Evolutionary conservation across 1,284 basidiomycete species (phyloP).

Genomic region (Moesziomyces sp.): DNA sequence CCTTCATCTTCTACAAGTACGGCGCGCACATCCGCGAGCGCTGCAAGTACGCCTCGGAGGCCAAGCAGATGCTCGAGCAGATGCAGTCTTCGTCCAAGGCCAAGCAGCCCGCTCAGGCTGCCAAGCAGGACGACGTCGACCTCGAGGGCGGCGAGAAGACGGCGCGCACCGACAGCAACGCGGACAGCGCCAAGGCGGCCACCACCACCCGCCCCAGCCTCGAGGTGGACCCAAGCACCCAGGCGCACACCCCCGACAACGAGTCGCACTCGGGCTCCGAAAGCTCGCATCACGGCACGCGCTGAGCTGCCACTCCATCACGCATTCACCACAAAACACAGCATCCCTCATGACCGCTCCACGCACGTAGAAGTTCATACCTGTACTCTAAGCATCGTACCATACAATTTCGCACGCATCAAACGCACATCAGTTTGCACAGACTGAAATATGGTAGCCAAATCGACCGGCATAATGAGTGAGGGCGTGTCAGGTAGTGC

Average conservation of each 20-base stretch:
- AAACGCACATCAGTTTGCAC: not conserved
- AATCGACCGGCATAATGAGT: no score
- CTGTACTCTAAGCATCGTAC: not conserved
- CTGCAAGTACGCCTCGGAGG: slow-evolving; percentile 68
- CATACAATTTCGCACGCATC: not conserved
- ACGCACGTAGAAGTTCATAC: not conserved
- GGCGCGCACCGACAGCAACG: slow-evolving; percentile 11
- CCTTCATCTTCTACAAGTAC: slow-evolving; percentile 71
- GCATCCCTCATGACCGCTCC: not conserved
- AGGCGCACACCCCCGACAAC: not conserved
- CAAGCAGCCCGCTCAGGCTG: not conserved
- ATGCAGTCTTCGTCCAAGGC: slow-evolving; percentile 27
- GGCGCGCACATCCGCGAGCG: slow-evolving; percentile 69
- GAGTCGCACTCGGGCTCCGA: slow-evolving; percentile 6
- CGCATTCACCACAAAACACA: not conserved
- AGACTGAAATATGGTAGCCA: not conserved
- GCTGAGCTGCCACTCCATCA: not conserved
- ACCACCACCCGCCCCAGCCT: not conserved
- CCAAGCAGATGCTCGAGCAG: slow-evolving; percentile 32
- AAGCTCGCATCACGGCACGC: not conserved
- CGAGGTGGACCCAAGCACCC: not conserved
- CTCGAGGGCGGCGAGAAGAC: slow-evolving; percentile 15
- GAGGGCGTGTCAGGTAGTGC: no score
- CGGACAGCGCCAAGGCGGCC: slow-evolving; percentile 6
- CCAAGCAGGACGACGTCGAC: slow-evolving; percentile 15